These are phyloP conservation scores for Fusarium sp. DNA, from an alignment of 2,329 filamentous ascomycete species.

Conservation along the genomic window DNA sequence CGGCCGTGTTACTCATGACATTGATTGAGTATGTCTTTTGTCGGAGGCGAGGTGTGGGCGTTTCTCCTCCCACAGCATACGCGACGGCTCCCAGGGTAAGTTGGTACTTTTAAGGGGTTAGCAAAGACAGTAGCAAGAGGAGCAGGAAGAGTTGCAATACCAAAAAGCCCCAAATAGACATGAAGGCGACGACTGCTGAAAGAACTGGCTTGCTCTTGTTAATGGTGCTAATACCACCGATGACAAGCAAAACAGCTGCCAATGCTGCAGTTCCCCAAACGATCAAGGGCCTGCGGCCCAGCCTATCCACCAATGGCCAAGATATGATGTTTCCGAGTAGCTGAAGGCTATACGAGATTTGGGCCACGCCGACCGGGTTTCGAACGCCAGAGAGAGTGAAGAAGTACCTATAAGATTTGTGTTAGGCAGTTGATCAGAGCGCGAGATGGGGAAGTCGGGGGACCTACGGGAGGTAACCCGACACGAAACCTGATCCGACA, in stretches of 20 bases:
- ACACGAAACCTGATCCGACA: not conserved
- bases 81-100: constrained; percentile 42
- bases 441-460: not conserved
- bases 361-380: not conserved
- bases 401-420: not conserved
- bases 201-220: constrained; percentile 28
- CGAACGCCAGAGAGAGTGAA: constrained; percentile 2
- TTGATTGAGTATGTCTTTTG: constrained; percentile 48
- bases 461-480: not conserved
- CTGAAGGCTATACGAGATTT: not conserved
- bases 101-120: not conserved
- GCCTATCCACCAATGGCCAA: not conserved
- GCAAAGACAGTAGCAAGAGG: not conserved
- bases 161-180: constrained; percentile 41
- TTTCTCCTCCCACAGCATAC: constrained; percentile 45
- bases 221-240: constrained; percentile 45
- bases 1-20: constrained; percentile 44
- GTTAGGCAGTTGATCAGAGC: not conserved
- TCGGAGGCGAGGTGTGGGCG: constrained; percentile 40
- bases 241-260: constrained; percentile 41
- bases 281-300: not conserved
- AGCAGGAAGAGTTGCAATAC: constrained; percentile 24
- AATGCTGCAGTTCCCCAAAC: constrained; percentile 34
- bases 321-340: constrained; percentile 1
- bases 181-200: constrained; percentile 40